Evolutionary conservation across 495 filamentous ascomycete species (phyloP).

Genomic region (Penicillium chermesinum): DNA sequence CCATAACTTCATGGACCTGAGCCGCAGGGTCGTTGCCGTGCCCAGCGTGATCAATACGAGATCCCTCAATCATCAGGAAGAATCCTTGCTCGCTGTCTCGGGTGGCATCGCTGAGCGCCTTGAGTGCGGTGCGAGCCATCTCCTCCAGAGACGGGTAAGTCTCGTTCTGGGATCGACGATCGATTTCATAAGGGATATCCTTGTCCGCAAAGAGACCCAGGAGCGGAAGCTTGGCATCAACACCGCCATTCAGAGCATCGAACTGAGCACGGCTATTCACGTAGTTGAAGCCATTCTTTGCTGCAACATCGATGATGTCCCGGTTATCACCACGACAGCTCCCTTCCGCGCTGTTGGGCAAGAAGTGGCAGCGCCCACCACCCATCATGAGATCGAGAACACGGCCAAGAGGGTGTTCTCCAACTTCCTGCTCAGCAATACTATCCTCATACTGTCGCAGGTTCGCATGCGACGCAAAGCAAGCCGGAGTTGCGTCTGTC

Average conservation of each 20-base stretch:
- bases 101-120: conserved; percentile 75
- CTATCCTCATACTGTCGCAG: conserved; percentile 74
- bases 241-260: conserved; percentile 66
- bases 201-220: conserved; percentile 77
- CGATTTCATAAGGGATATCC: conserved; percentile 91
- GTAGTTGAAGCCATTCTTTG: conserved; percentile 76
- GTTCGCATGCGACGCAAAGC: conserved; percentile 87
- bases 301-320: conserved; percentile 62
- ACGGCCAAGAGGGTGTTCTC: conserved; percentile 77
- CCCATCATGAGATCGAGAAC: conserved; percentile 89
- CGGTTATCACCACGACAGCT: conserved; percentile 74
- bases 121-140: conserved; percentile 81
- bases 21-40: conserved; percentile 93
- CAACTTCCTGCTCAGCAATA: conserved; percentile 88
- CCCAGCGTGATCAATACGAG: conserved; percentile 91
- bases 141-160: conserved; percentile 85
- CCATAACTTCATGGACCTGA: conserved; percentile 90
- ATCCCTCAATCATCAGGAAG: conserved; percentile 97
- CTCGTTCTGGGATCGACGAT: conserved; percentile 70
- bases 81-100: conserved; percentile 84
- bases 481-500: conserved; percentile 96
- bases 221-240: conserved; percentile 69
- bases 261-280: conserved; percentile 68
- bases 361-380: conserved; percentile 88
- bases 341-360: conserved; percentile 68